Evolutionary conservation across 345 rosid species (phyloP).

Genomic region (Nasturtium officinale): DNA sequence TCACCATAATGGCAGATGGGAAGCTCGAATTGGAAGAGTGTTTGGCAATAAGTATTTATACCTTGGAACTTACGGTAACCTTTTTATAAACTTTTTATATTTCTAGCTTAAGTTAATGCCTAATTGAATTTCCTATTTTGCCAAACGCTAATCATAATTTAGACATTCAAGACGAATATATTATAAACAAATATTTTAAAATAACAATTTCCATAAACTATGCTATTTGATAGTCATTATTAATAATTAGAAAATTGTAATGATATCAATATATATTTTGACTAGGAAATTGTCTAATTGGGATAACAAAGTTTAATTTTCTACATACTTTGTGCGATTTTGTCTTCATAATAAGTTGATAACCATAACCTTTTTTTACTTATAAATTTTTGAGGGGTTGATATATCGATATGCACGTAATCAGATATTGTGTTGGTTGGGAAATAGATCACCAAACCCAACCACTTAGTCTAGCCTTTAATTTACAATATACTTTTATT

Average conservation of each 20-base stretch:
- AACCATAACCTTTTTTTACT: not conserved
- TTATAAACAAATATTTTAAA: not conserved
- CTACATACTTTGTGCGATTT: not conserved
- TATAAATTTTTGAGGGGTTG: constrained; percentile 21
- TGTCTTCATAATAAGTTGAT: constrained; percentile 16
- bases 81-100: not conserved
- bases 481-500: constrained; percentile 1
- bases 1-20: constrained; percentile 89
- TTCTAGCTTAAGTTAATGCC: not conserved
- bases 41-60: constrained; percentile 78
- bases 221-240: not conserved
- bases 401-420: constrained; percentile 33
- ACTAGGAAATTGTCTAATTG: not conserved
- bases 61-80: constrained; percentile 69
- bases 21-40: constrained; percentile 77
- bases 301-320: not conserved
- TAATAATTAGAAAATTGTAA: not conserved
- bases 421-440: constrained; percentile 41
- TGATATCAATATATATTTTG: not conserved
- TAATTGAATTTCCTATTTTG: not conserved
- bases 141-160: not conserved
- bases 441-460: constrained; percentile 43
- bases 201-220: not conserved
- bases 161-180: not conserved
- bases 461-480: constrained; percentile 36